These are phyloP conservation scores for Candida qinlingensis DNA, from an alignment of 805 yeast species.

Conservation along the genomic window DNA sequence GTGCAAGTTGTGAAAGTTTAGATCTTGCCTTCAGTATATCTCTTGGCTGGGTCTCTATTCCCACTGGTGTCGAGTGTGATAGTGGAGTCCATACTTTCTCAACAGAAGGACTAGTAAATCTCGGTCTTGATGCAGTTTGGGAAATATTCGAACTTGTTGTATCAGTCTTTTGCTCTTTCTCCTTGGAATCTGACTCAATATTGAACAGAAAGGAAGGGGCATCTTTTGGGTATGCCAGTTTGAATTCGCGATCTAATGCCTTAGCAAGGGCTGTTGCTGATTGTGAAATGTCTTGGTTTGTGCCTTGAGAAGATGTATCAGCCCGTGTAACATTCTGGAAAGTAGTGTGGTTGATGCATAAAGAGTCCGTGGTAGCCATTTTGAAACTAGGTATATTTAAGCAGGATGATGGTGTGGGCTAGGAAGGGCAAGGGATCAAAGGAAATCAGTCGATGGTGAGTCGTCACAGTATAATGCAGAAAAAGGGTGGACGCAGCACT, in stretches of 20 bases:
- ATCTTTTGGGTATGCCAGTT: background rate
- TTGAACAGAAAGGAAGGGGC: background rate
- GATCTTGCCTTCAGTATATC: conserved; percentile 22
- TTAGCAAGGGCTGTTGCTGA: background rate
- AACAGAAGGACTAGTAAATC: conserved; percentile 8
- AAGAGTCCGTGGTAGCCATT: background rate
- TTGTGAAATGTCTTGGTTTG: background rate
- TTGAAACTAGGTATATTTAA: background rate
- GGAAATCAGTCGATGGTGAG: too few relatives aligned
- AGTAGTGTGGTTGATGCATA: background rate
- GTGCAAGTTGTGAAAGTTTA: conserved; percentile 19
- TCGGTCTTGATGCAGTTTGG: background rate
- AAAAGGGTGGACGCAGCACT: too few relatives aligned
- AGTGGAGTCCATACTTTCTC: conserved; percentile 22
- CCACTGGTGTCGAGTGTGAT: conserved; percentile 24
- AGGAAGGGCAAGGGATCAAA: background rate
- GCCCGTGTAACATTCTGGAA: background rate
- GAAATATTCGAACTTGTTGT: too few relatives aligned
- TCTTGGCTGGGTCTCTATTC: conserved; percentile 19
- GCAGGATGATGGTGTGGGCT: background rate
- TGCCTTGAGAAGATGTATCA: background rate
- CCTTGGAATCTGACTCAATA: too few relatives aligned
- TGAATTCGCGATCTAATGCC: background rate
- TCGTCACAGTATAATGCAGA: too few relatives aligned
- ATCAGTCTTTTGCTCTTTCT: too few relatives aligned